Evolutionary conservation across 1,284 basidiomycete species (phyloP).

Genomic region (Coniferiporia sulphurascens): DNA sequence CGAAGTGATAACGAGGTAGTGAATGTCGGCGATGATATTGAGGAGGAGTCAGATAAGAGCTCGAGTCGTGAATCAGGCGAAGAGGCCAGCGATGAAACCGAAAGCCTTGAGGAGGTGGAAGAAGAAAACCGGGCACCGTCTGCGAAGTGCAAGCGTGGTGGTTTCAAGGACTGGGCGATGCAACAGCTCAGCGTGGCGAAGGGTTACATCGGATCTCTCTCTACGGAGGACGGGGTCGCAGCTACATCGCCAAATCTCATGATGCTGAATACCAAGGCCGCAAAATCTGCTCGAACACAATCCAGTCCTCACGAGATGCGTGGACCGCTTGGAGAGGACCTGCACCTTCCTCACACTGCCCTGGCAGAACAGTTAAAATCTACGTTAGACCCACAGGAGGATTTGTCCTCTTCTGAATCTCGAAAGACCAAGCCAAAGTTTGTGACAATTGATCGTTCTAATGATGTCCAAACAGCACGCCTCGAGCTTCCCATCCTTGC

Average conservation of each 20-base stretch:
- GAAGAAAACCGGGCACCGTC: background rate
- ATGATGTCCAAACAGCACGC: slow-evolving; percentile 75
- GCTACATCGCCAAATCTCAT: background rate
- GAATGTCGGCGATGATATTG: slow-evolving; percentile 20
- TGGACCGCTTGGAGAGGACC: slow-evolving; percentile 64
- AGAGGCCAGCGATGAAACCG: slow-evolving; percentile 13
- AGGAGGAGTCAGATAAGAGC: slow-evolving; percentile 17
- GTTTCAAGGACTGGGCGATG: slow-evolving; percentile 85
- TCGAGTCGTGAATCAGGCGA: background rate
- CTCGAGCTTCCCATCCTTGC: slow-evolving; percentile 85
- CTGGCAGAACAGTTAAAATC: slow-evolving; percentile 51
- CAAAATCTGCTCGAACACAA: slow-evolving; percentile 41
- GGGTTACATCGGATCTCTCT: slow-evolving; percentile 37
- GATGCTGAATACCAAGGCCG: slow-evolving; percentile 22
- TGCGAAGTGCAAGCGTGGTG: slow-evolving; percentile 39
- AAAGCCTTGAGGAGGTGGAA: slow-evolving; percentile 3
- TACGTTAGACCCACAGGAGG: background rate
- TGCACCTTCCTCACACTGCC: slow-evolving; percentile 56
- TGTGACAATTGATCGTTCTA: slow-evolving; percentile 64
- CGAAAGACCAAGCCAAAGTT: slow-evolving; percentile 33
- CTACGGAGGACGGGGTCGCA: slow-evolving; percentile 20
- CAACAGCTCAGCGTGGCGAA: slow-evolving; percentile 65
- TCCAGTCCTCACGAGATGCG: slow-evolving; percentile 41
- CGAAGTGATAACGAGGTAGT: slow-evolving; percentile 15
- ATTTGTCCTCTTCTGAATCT: slow-evolving; percentile 1